Percentiles rank a stretch among this genome's conserved stretches.
These are phyloP conservation scores for Solanum clarkiae DNA, from an alignment of 257 asterid species.

Conservation along the genomic window DNA sequence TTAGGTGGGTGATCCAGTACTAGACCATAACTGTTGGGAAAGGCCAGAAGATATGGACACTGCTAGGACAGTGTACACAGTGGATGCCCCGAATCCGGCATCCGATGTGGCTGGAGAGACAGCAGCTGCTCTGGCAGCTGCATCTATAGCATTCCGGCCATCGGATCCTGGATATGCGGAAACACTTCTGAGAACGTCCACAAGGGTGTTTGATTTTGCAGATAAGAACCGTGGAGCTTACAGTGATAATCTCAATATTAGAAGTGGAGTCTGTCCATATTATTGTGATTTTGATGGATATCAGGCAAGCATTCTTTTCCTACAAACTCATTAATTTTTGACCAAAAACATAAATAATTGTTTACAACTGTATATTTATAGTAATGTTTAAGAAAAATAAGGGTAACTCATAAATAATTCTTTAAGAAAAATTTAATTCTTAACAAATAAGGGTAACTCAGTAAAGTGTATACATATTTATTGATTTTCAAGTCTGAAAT, in stretches of 20 bases:
- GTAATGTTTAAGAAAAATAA: no score
- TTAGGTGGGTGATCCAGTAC: constrained; percentile 90
- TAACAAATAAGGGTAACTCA: no score
- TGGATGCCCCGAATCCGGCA: constrained; percentile 95
- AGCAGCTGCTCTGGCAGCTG: constrained; percentile 96
- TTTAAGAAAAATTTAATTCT: no score
- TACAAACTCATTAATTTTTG: background rate
- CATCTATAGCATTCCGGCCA: constrained; percentile 67
- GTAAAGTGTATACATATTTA: no score
- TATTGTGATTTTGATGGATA: constrained; percentile 96
- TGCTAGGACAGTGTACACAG: constrained; percentile 66
- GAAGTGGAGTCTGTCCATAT: constrained; percentile 73
- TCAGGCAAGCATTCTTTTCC: constrained; percentile 37
- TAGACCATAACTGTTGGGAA: constrained; percentile 93
- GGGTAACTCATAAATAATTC: no score
- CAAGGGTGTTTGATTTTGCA: constrained; percentile 61
- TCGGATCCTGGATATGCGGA: constrained; percentile 72
- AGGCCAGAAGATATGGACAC: constrained; percentile 99
- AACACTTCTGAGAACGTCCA: constrained; percentile 51
- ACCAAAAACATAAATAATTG: background rate
- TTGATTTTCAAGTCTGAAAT: background rate
- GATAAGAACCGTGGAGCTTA: constrained; percentile 82
- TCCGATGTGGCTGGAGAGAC: constrained; percentile 95
- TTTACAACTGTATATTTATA: background rate
- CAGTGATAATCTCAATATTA: constrained; percentile 61